Evolutionary conservation across 306 rosid genomes (phyloP), one percentile per base, ranked within the genome.

Genomic region (Nissolia schottii): DNA sequence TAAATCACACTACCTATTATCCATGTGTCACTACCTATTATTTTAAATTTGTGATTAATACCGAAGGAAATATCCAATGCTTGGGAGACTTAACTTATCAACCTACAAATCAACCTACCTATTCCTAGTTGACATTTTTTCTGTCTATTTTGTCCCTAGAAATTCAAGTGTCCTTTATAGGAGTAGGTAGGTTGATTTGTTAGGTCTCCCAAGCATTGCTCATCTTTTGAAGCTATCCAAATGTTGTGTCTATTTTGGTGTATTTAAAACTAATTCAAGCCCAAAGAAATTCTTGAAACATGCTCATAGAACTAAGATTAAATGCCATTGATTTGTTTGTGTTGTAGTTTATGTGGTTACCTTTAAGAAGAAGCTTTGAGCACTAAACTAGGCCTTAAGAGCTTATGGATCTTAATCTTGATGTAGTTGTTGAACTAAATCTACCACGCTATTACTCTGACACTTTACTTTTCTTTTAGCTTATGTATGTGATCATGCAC

Each of bases 341-440:
- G 24, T 60, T 32, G n/a, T 59, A 25, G 22, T 50, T 46, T 58
- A 58, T 4, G 37, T 65, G 46, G 46, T 27, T 56, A 59, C 51
- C 40, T 51, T 43, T 45, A 29, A 32, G 53, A 61, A 45, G 27
- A 43, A 24, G 43, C 76, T 70, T 13, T 43, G 69, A 67, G 65
- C 12, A 23, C 77, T 37, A 45, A 35, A 45, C 41, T 6, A 37
- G 50, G 56, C 65, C 11, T 32, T 34, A 18, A 35, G 27, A 45
- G 3, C 57, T 72, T 71, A 8, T 35, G 56, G 49, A 77, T 59
- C 70, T 38, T 49, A 35, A 24, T 19, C 25, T 13, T 12, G 51
- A n/a, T 37, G 45, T 49, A 40, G 37, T 48, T 61, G 29, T 35
- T 50, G 5, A 40, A 41, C 54, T 8, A 37, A 75, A 59, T 45